phyloP scores from a whole-genome alignment of 768 basidiomycete genomes.

The Glaciozyma martinii region DNA sequence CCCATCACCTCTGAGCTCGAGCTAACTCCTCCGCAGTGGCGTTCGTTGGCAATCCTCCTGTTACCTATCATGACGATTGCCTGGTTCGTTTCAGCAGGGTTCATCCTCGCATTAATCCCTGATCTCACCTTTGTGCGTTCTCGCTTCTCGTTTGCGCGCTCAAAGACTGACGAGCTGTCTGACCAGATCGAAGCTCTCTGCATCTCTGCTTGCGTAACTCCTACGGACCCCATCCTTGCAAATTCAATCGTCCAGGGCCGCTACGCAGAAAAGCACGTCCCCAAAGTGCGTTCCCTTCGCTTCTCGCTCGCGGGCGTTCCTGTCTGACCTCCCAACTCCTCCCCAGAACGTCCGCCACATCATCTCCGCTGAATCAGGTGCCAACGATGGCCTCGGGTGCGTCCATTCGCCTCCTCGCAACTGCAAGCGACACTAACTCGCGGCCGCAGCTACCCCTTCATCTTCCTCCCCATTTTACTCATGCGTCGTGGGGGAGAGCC shows the following conservation, averaged over 20 bases:
- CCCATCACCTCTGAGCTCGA: too few relatives aligned
- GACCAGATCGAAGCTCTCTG: conserved; percentile 38
- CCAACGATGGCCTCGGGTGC: conserved; percentile 43
- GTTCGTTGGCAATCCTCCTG: conserved; percentile 39
- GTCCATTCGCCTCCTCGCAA: neutral
- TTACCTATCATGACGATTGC: conserved; percentile 42
- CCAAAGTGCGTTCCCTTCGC: conserved; percentile 3
- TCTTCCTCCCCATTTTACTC: conserved; percentile 41
- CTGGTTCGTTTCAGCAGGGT: conserved; percentile 40
- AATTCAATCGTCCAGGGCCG: conserved; percentile 41
- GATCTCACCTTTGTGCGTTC: conserved; percentile 37
- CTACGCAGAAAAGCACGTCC: conserved; percentile 42
- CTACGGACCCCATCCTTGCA: conserved; percentile 41
- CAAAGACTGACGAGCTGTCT: neutral
- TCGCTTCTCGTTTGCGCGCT: neutral
- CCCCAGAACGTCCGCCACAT: conserved; percentile 41
- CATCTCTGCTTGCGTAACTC: conserved; percentile 41
- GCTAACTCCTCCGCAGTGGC: conserved; percentile 36
- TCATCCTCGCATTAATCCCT: conserved; percentile 42
- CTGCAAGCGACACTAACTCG: neutral
- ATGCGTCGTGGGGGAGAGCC: conserved; percentile 35
- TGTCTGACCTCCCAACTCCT: too few relatives aligned
- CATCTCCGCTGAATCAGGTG: conserved; percentile 41
- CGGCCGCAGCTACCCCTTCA: conserved; percentile 40
- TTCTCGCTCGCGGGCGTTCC: too few relatives aligned